phyloP scores from a whole-genome alignment of 2,329 filamentous ascomycete genomes.

The Cladosporium austrohemisphaericum region DNA sequence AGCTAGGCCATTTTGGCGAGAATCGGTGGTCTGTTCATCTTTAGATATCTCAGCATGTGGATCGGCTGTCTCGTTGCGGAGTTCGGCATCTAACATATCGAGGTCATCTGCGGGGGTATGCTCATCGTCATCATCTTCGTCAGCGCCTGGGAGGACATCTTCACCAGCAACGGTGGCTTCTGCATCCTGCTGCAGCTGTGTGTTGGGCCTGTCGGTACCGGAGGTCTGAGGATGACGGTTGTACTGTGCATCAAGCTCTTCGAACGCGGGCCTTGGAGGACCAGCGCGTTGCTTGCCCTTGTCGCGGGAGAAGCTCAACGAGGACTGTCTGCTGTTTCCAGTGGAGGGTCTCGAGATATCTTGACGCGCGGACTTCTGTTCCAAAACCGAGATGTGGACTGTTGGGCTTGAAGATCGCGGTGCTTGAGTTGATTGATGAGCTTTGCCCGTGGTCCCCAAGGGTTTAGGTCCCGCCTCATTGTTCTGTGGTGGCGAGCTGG shows the following conservation, averaged over 20 bases:
- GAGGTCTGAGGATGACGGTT: not conserved
- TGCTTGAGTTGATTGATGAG: not conserved
- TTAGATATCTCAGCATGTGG: too few relatives aligned
- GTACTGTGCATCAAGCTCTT: constrained; percentile 11
- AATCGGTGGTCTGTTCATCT: too few relatives aligned
- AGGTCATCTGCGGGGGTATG: constrained; percentile 11
- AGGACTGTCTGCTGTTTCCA: not conserved
- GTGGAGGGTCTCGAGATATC: not conserved
- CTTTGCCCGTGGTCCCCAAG: not conserved
- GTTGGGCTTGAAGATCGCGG: constrained; percentile 1
- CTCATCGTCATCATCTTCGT: not conserved
- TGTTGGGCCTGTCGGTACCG: not conserved
- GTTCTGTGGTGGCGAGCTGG: constrained; percentile 8
- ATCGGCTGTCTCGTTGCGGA: too few relatives aligned
- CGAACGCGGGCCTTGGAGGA: not conserved
- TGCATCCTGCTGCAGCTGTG: not conserved
- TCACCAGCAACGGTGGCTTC: too few relatives aligned
- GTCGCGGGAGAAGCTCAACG: constrained; percentile 3
- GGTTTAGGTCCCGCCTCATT: too few relatives aligned
- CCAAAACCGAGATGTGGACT: not conserved
- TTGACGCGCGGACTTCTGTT: not conserved
- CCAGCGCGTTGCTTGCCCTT: constrained; percentile 9
- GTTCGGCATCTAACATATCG: constrained; percentile 4
- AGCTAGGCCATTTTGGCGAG: too few relatives aligned
- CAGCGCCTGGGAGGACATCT: not conserved